A percentile compares a stretch with the other conserved stretches of the same genome.
Evolutionary conservation across 2,329 filamentous ascomycete genomes (phyloP).

Genomic region (Eutypa lata): DNA sequence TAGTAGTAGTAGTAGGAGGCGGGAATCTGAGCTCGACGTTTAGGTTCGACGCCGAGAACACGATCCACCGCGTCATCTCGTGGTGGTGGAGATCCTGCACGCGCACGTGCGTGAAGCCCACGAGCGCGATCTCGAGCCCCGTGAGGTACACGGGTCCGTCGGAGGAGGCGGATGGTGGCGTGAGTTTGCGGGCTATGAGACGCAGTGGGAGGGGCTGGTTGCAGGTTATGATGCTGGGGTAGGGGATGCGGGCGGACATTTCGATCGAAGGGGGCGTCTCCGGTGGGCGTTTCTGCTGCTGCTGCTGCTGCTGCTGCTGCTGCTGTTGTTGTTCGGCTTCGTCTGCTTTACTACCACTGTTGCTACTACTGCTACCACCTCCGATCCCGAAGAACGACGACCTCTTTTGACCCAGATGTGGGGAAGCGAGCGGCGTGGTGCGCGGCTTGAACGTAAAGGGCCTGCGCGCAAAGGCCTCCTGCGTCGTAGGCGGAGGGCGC

Average conservation of each 20-base stretch:
- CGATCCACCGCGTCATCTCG: slow-evolving; percentile 72
- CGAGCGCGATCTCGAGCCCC: slow-evolving; percentile 76
- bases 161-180: slow-evolving; percentile 62
- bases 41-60: slow-evolving; percentile 70
- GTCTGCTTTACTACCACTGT: slow-evolving; percentile 16
- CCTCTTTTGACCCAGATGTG: slow-evolving; percentile 38
- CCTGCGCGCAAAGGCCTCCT: slow-evolving; percentile 82
- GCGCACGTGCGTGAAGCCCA: slow-evolving; percentile 75
- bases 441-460: slow-evolving; percentile 55
- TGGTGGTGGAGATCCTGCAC: slow-evolving; percentile 71
- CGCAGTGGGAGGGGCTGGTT: slow-evolving; percentile 81
- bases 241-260: slow-evolving; percentile 73
- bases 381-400: slow-evolving; percentile 55
- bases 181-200: slow-evolving; percentile 74
- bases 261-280: slow-evolving; percentile 68
- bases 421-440: slow-evolving; percentile 5
- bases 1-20: neutral
- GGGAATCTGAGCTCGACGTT: slow-evolving; percentile 61
- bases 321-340: slow-evolving; percentile 15
- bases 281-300: slow-evolving; percentile 20
- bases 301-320: slow-evolving; percentile 17
- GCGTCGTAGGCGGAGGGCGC: slow-evolving; percentile 60
- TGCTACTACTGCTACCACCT: too few species aligned
- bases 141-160: slow-evolving; percentile 71
- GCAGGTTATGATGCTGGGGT: slow-evolving; percentile 84